Conservation (phyloP, 495 filamentous ascomycete species). For the Hypoxylon trugodes region DNA sequence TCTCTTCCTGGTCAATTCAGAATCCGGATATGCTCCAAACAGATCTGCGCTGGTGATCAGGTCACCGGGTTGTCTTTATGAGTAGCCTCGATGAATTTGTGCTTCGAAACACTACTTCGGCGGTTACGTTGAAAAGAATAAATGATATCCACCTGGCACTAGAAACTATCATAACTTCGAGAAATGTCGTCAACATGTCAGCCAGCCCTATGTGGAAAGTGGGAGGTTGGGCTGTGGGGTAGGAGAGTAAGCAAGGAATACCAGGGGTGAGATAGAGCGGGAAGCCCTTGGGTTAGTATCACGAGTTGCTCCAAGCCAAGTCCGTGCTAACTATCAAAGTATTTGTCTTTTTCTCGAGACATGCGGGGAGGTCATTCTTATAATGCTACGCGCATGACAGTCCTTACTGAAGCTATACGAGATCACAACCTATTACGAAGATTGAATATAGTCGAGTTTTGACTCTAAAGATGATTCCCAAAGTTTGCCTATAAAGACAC, state of each 20-base stretch:
- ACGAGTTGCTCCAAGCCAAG: conserved; percentile 4
- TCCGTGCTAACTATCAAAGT: neutral
- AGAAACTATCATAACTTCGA: too few species aligned
- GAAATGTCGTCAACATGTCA: neutral
- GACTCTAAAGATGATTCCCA: too few species aligned
- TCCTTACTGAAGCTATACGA: conserved; percentile 13
- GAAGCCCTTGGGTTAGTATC: too few species aligned
- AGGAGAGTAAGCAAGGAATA: conserved; percentile 9
- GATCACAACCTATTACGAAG: too few species aligned
- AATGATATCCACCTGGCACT: too few species aligned
- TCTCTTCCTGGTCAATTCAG: conserved; percentile 13
- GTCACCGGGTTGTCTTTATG: neutral
- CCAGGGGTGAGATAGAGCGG: neutral
- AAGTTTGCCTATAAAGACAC: too few species aligned
- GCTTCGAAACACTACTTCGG: too few species aligned
- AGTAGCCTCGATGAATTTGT: neutral
- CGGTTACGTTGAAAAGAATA: too few species aligned
- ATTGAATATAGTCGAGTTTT: too few species aligned
- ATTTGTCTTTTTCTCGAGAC: conserved; percentile 14
- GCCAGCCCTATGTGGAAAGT: neutral
- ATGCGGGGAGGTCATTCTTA: conserved; percentile 13
- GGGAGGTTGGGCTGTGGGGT: neutral
- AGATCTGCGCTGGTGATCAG: neutral
- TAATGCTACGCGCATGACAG: conserved; percentile 20
- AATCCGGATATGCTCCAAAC: neutral